Percentiles rank a stretch among this genome's conserved stretches.
Conservation (phyloP, 73 alveolate species). For the Uronychia binucleata region DNA sequence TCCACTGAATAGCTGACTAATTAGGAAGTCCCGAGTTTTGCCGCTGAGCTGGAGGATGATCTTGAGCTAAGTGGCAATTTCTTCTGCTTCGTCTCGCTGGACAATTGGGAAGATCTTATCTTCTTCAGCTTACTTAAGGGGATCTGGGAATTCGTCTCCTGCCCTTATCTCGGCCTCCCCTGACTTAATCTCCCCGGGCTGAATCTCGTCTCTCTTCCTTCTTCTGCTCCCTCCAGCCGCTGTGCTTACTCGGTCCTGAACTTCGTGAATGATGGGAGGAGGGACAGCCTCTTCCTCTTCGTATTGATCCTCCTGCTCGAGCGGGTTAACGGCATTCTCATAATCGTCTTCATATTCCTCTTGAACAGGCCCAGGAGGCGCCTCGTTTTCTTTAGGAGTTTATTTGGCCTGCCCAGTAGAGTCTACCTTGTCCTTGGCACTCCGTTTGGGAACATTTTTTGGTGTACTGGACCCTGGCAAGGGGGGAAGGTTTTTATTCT, state of each 20-base stretch:
- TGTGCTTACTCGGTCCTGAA: background rate
- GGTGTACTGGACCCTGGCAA: background rate
- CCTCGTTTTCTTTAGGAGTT: background rate
- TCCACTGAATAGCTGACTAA: background rate
- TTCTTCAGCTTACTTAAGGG: background rate
- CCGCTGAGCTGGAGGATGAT: background rate
- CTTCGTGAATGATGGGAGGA: background rate
- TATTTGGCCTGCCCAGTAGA: no score
- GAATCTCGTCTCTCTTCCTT: background rate
- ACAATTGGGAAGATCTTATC: background rate
- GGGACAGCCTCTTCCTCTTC: background rate
- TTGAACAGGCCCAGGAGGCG: background rate
- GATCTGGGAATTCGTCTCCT: background rate
- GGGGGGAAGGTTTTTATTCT: background rate
- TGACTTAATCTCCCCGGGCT: background rate
- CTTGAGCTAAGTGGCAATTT: background rate
- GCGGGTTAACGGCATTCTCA: background rate
- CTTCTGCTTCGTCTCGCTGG: background rate
- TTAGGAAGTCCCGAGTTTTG: background rate
- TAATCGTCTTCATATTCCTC: background rate
- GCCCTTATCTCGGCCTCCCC: background rate
- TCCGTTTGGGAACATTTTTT: background rate
- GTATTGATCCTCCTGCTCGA: background rate
- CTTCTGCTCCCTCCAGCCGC: background rate
- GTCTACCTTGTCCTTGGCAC: background rate